These are phyloP conservation scores for Blastomyces gilchristii DNA, from an alignment of 2,329 filamentous ascomycete genomes.

Conservation along the genomic window DNA sequence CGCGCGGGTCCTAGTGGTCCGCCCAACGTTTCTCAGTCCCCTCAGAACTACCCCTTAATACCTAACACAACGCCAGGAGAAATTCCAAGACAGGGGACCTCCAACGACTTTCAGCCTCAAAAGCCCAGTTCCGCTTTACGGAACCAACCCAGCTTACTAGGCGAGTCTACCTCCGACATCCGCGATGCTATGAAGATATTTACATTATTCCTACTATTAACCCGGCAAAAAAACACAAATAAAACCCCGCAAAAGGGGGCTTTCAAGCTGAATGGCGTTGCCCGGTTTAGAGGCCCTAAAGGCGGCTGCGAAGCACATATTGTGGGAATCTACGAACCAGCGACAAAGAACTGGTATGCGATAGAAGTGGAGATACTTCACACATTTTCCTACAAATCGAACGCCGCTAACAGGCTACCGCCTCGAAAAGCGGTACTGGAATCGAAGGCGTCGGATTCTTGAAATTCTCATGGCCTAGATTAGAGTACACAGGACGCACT, in stretches of 20 bases:
- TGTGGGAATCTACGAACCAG: constrained; percentile 5
- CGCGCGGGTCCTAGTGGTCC: not conserved
- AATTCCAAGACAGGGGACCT: not conserved
- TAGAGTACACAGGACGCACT: not conserved
- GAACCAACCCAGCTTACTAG: not conserved
- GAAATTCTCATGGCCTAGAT: not conserved
- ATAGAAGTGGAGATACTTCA: constrained; percentile 3
- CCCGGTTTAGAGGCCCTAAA: constrained; percentile 5
- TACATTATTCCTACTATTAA: not conserved
- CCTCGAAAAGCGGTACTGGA: not conserved
- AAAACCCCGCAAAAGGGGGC: constrained; percentile 1
- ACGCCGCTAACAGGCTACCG: not conserved
- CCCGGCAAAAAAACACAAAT: not conserved
- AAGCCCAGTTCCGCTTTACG: not conserved
- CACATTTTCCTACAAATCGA: not conserved
- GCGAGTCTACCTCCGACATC: not conserved
- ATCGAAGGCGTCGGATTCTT: not conserved
- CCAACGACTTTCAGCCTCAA: not conserved
- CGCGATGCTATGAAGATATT: not conserved
- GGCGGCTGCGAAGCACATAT: constrained; percentile 9
- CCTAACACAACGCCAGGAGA: not conserved
- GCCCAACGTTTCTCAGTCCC: not conserved
- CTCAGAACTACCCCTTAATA: not conserved
- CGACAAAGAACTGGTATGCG: constrained; percentile 1
- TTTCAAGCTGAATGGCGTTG: constrained; percentile 9